Evolutionary conservation across 768 basidiomycete species (phyloP), one percentile per base, ranked within the genome.

Genomic region (Trametes villosa): DNA sequence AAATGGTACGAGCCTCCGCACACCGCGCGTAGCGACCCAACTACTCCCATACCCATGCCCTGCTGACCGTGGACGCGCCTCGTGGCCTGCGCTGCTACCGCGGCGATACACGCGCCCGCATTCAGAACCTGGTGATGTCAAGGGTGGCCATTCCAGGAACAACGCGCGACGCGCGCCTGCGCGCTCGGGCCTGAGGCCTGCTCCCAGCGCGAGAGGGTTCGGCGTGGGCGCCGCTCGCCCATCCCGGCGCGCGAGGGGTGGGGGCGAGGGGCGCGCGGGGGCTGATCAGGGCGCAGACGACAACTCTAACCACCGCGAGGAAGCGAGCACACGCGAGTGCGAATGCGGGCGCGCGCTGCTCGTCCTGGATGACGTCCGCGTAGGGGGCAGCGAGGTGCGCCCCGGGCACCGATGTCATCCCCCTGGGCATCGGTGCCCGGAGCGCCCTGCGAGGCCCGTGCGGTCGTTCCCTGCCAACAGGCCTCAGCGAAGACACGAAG

Each of bases 121-220:
- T 4, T 18, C 13, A 22, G 20, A 41, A 45, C 4, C 30, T 9
- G n/a, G 53, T 54, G 53, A 54, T 54, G 41, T 54, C 53, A 54
- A 54, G 41, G 41, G 53, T 54, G 41, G n/a, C 11, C 42, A 15
- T 42, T 9, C 20, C 41, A 54, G 53, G 53, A 52, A 52, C 50
- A 52, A 40, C 20, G 50, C 50, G 15, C 12, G 6, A n/a, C 12
- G 18, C 18, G 4, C 20, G 42, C 9, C 18, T 48, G 20, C 27
- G 46, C 27, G 46, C 17, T 18, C 9, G 27, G 46, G 17, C 46
- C 22, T 29, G 27, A 30, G 46, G n/a, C n/a, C n/a, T n/a, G n/a
- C n/a, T n/a, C n/a, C n/a, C n/a, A n/a, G n/a, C 44, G 11, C 44
- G 44, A 26, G 20, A 15, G 44, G 13, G 44, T 26, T 13, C 20